Percentiles rank a stretch among this genome's conserved stretches.
Conservation (phyloP, 2,329 filamentous ascomycete genomes). For the Venturia asperata region DNA sequence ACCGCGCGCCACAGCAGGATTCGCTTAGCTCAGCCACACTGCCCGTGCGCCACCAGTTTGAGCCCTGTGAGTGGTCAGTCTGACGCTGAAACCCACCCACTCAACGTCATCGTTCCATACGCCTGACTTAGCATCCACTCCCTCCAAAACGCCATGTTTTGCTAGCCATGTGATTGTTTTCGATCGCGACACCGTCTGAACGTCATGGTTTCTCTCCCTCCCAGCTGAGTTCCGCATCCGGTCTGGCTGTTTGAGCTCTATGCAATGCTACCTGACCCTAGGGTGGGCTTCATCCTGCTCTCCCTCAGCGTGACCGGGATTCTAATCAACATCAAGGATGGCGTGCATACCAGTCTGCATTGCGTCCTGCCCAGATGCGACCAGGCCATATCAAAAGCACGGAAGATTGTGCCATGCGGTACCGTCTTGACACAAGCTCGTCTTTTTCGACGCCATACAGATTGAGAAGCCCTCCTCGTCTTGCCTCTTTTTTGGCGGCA, state of each 20-base stretch:
- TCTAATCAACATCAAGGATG: slow-evolving; percentile 6
- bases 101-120: neutral
- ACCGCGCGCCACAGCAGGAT: neutral
- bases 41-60: neutral
- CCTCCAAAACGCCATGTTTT: neutral
- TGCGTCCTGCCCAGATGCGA: neutral
- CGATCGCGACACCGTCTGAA: slow-evolving; percentile 2
- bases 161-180: neutral
- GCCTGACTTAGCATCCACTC: neutral
- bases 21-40: neutral
- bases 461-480: neutral
- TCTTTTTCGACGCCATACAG: neutral
- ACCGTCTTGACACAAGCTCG: neutral
- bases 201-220: neutral
- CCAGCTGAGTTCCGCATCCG: neutral
- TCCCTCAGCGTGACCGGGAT: neutral
- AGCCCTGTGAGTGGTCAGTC: neutral
- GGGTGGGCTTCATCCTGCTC: neutral
- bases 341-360: slow-evolving; percentile 4
- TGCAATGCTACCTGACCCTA: slow-evolving; percentile 14
- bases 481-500: neutral
- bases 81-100: neutral
- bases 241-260: neutral
- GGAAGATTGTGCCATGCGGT: slow-evolving; percentile 7
- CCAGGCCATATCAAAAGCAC: neutral